Evolutionary conservation across 208 protist genomes (phyloP), one percentile per base, ranked within the genome.

Genomic region (Trichomonas vaginalis): DNA sequence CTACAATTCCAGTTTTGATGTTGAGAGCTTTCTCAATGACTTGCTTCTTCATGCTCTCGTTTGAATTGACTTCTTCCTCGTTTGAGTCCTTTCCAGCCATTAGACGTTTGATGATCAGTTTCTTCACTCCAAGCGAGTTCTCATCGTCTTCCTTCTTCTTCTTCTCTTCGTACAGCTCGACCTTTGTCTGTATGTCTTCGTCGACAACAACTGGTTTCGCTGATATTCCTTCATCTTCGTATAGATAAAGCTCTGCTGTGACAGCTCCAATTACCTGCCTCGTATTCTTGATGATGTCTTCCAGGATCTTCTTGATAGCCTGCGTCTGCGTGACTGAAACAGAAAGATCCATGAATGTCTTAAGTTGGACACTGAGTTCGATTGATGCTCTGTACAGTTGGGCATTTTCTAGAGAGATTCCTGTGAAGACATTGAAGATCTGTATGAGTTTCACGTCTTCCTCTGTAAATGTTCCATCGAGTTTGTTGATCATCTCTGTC

Each of bases 401-500:
- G 12, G 86, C 86, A 32, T 92, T 92, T 51, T 92, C 86, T 10
- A 92, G 17, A 10, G 86, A 92, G 51, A 92, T 92, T 27, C 86
- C 86, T 48, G 45, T 51, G 27, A 92, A 92, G 39, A 92, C 45
- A 47, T 92, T 92, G n/a, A 92, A 92, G 9, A 92, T 92, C 37
- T 92, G 42, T 17, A 92, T 92, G 12, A 92, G 17, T 92, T 27
- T 17, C 37, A 48, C 86, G 51, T 92, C 86, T 92, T 92, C 86
- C 56, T 48, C 86, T 1, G 86, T 92, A 51, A 92, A 92, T 35
- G n/a, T 39, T 35, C 86, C 86, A 51, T 92, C 86, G 14, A 92
- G 17, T 51, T 92, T 97, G 79, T 97, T 97, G 37, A 97, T 96
- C 45, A 97, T 86, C 82, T 97, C 96, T 14, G 87, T 92, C 14